Percentiles rank a stretch among this genome's conserved stretches.
These are phyloP conservation scores for Zizania latifolia DNA, from an alignment of 176 grass and related monocot genomes.

Conservation along the genomic window DNA sequence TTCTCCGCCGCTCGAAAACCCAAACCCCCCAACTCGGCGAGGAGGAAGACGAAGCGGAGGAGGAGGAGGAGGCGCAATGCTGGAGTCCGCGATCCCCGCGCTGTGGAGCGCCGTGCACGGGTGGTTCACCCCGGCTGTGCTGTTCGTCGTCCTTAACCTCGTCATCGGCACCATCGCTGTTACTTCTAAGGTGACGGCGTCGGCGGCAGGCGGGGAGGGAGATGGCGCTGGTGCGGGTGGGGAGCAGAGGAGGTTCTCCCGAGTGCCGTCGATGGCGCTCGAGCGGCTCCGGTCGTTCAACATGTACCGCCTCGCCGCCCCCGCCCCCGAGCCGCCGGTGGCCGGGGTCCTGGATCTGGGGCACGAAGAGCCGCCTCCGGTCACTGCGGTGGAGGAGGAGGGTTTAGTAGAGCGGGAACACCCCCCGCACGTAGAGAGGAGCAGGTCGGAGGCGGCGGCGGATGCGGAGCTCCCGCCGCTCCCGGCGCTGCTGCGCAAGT, in stretches of 20 bases:
- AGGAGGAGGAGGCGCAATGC: constrained; percentile 19
- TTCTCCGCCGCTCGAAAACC: neutral
- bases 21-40: neutral
- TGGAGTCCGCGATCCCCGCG: constrained; percentile 51
- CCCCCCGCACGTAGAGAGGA: constrained; percentile 41
- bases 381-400: too few species aligned
- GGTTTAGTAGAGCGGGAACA: too few species aligned
- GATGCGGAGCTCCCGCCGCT: constrained; percentile 30
- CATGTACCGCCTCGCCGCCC: constrained; percentile 30
- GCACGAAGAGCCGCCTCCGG: neutral
- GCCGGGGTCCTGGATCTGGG: constrained; percentile 29
- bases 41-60: neutral
- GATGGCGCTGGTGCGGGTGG: neutral
- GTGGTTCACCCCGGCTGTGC: constrained; percentile 67
- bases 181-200: constrained; percentile 50
- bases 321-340: constrained; percentile 7
- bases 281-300: constrained; percentile 71
- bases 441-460: constrained; percentile 46
- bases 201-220: neutral
- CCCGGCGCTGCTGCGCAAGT: constrained; percentile 59
- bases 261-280: constrained; percentile 63
- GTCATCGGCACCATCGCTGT: constrained; percentile 97
- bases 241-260: constrained; percentile 22
- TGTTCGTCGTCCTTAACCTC: constrained; percentile 87
- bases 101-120: constrained; percentile 59